Evolutionary conservation across 2,329 filamentous ascomycete genomes (phyloP), one percentile per base, ranked within the genome.

Genomic region (Macrophomina phaseolina): DNA sequence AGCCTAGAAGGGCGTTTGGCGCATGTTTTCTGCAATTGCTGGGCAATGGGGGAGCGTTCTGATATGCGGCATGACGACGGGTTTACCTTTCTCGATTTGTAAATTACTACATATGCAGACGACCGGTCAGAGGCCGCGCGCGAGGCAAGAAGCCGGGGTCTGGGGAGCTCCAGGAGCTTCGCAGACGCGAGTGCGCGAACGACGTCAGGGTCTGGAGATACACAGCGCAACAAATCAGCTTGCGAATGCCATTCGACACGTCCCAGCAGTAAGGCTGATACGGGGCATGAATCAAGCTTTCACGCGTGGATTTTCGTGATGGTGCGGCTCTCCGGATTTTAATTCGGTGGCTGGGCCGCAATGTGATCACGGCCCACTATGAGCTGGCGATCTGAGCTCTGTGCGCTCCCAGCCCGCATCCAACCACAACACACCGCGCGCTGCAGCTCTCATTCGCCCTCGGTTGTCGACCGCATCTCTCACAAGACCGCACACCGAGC

Each of bases 371-470:
- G 36, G 40, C 40, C 51, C 63, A 52, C 42, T 49, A 52, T 28
- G 34, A 49, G 52, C 51, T 38, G 40, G 51, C 45, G 58, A 48
- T 62, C 58, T 38, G 55, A 62, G 58, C 51, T 58, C 52, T 48
- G 63, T 58, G 63, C 63, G 52, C 42, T 40, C 42, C 63, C 52
- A 65, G 42, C 63, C 53, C 52, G 34, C 52, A 56, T 48, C 63
- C 53, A 65, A 42, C 63, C 36, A 65, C 58, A 62, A 62, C 58
- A 28, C 42, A 28, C 58, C 42, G 58, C 45, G 45, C 58, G 45
- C 63, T 65, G 63, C 63, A 65, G 16, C 63, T 65, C 63, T 65
- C 52, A 65, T 65, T 58, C 52, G 63, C 63, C 48, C 63, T 65
- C 63, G 52, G 51, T 46, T 49, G 36, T 38, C 32, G 45, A 62